Conservation (phyloP, 495 filamentous ascomycete species). For the Amniculicola lignicola region DNA sequence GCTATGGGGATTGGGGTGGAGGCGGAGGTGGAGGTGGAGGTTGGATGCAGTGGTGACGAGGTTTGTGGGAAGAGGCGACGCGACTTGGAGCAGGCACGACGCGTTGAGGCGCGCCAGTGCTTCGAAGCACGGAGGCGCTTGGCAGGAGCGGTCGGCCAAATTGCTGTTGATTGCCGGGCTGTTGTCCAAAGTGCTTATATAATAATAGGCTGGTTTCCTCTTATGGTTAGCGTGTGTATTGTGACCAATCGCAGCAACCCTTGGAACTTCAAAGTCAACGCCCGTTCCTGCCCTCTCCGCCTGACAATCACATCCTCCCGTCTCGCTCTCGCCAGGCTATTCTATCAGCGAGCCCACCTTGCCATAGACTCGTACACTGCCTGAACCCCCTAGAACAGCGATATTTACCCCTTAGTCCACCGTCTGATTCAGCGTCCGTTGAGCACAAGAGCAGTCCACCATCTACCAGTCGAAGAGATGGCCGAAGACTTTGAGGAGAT, state of each 20-base stretch:
- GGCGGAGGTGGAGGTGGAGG: not conserved
- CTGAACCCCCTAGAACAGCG: no score
- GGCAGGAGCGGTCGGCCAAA: not conserved
- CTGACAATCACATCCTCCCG: no score
- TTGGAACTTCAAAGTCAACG: not conserved
- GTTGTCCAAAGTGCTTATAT: not conserved
- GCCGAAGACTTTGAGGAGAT: conserved; percentile 34
- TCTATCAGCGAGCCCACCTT: no score
- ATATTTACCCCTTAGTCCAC: no score
- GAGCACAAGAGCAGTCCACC: no score
- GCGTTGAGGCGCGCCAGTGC: conserved; percentile 14
- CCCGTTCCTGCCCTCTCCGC: no score
- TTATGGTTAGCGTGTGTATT: no score
- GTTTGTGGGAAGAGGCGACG: conserved; percentile 10
- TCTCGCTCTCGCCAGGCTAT: not conserved
- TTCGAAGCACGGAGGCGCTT: not conserved
- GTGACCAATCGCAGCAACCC: no score
- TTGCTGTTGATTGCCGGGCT: conserved; percentile 8
- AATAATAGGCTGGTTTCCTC: conserved; percentile 6
- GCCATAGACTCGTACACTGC: no score
- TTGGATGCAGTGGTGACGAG: not conserved
- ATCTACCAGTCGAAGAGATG: not conserved
- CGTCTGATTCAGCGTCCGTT: no score
- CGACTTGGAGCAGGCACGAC: conserved; percentile 17
- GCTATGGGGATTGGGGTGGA: not conserved